These are phyloP conservation scores for Malus sieversii DNA, from an alignment of 306 rosid genomes.

Conservation along the genomic window DNA sequence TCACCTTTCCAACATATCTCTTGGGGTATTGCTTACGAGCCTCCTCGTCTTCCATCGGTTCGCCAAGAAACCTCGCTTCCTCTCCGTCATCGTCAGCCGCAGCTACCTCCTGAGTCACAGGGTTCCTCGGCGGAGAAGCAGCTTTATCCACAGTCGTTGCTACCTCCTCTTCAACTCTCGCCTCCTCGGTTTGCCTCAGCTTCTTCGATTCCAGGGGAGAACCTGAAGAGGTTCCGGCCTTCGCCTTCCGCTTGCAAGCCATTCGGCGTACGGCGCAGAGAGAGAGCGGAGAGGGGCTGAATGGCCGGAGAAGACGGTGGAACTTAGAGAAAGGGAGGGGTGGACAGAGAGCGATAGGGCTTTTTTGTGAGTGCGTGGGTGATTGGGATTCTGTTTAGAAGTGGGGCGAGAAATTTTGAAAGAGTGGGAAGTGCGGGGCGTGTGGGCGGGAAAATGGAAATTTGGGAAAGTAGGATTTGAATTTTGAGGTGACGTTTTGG, in stretches of 20 bases:
- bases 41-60: conserved; percentile 25
- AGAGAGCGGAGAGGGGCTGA: background rate
- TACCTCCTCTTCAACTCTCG: background rate
- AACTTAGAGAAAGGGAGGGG: background rate
- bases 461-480: background rate
- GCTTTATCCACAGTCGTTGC: background rate
- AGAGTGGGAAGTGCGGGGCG: background rate
- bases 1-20: conserved; percentile 36
- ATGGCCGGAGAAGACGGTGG: background rate
- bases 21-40: conserved; percentile 56
- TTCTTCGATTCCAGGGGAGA: background rate
- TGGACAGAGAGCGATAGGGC: background rate
- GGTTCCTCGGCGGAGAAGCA: background rate
- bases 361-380: background rate
- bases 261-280: background rate
- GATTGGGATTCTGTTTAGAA: background rate
- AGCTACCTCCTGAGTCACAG: background rate
- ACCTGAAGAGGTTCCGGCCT: background rate
- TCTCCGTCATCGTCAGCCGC: background rate
- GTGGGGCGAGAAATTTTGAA: background rate
- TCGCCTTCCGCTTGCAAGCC: conserved; percentile 14
- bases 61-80: conserved; percentile 22
- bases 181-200: background rate
- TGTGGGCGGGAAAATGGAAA: conserved; percentile 2
- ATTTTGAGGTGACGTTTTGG: background rate